Evolutionary conservation across 768 basidiomycete genomes (phyloP).

Genomic region (Pholiota conissans): DNA sequence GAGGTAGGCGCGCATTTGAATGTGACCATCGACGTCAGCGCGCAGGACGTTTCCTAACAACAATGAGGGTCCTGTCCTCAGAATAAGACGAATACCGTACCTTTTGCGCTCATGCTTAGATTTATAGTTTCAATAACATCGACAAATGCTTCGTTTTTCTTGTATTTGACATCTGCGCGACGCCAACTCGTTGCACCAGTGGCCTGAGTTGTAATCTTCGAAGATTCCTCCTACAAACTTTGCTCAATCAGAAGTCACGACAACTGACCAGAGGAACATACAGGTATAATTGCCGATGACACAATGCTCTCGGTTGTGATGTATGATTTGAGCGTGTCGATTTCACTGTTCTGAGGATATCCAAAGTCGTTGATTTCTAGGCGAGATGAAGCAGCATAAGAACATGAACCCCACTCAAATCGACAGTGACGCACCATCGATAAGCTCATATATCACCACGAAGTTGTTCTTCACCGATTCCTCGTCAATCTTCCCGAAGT

Average conservation of each 20-base stretch:
- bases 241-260: background rate
- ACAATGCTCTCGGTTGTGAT: constrained; percentile 98
- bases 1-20: constrained; percentile 96
- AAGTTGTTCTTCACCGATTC: constrained; percentile 99
- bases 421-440: constrained; percentile 72
- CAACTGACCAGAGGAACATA: constrained; percentile 32
- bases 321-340: constrained; percentile 95
- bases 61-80: background rate
- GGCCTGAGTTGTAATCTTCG: constrained; percentile 95
- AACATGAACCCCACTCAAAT: background rate
- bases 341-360: constrained; percentile 98
- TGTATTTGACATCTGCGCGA: constrained; percentile 93
- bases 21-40: constrained; percentile 98
- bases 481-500: constrained; percentile 98
- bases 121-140: constrained; percentile 98
- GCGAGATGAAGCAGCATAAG: background rate
- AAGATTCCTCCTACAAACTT: constrained; percentile 81
- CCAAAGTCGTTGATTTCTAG: constrained; percentile 98
- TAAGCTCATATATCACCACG: constrained; percentile 95
- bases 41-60: constrained; percentile 77
- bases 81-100: constrained; percentile 35
- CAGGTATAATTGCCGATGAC: constrained; percentile 80
- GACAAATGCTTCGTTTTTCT: constrained; percentile 99
- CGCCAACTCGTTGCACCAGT: constrained; percentile 98
- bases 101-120: constrained; percentile 95